Evolutionary conservation across 2,329 filamentous ascomycete genomes (phyloP).

Genomic region (Colletotrichum godetiae): DNA sequence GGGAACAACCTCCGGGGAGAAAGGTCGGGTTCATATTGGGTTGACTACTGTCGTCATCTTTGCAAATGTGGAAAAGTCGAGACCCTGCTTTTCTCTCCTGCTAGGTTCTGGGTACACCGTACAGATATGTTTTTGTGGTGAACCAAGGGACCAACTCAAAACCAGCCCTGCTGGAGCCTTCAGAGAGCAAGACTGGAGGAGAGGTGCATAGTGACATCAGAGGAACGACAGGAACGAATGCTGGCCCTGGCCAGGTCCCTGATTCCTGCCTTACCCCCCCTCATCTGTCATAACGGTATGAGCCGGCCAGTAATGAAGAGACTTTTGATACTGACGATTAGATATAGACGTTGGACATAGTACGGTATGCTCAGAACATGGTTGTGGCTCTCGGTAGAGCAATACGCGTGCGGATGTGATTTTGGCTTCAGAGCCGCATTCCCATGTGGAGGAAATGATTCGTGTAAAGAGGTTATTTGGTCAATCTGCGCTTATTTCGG

Average conservation of each 20-base stretch:
- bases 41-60: background rate
- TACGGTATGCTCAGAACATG: background rate
- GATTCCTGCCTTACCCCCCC: background rate
- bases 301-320: background rate
- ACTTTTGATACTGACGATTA: background rate
- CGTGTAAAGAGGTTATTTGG: background rate
- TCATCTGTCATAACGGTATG: background rate
- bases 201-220: conserved; percentile 33
- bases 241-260: background rate
- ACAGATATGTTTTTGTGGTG: background rate
- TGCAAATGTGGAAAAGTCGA: background rate
- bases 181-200: background rate
- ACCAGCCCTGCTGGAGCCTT: conserved; percentile 13
- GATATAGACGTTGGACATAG: background rate
- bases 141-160: conserved; percentile 26
- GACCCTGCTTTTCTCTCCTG: background rate
- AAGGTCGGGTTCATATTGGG: background rate
- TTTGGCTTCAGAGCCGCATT: background rate
- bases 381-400: background rate
- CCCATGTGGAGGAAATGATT: background rate
- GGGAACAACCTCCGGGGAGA: conserved; percentile 13
- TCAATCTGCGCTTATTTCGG: background rate
- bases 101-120: background rate
- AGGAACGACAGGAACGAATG: conserved; percentile 17
- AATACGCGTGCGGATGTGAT: background rate